A percentile compares a stretch with the other conserved stretches of the same genome.
These are phyloP conservation scores for Nitzschia sp. DNA, from an alignment of 108 stramenopile genomes.

Conservation along the genomic window DNA sequence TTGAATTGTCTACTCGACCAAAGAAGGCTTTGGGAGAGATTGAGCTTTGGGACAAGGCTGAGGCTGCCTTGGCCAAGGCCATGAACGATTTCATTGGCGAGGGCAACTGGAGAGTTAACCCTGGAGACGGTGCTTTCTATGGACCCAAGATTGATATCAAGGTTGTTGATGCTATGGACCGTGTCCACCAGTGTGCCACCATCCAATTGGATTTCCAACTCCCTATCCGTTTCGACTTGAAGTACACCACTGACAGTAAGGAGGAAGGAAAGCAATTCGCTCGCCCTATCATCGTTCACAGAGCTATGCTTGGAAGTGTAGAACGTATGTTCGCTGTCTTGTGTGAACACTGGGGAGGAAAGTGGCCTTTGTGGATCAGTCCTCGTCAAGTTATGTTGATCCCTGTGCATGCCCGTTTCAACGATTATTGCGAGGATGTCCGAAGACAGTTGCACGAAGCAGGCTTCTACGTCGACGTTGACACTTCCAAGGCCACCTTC, in stretches of 20 bases:
- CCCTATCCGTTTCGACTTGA: slow-evolving; percentile 96
- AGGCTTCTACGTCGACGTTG: slow-evolving; percentile 94
- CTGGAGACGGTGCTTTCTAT: slow-evolving; percentile 99
- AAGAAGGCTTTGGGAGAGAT: slow-evolving; percentile 97
- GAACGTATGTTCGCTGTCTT: slow-evolving; percentile 99
- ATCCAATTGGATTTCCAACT: slow-evolving; percentile 99
- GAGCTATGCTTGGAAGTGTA: slow-evolving; percentile 98
- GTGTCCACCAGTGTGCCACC: slow-evolving; percentile 99
- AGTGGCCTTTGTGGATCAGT: slow-evolving; percentile 99
- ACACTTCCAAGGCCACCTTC: slow-evolving; percentile 89
- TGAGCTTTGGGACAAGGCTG: slow-evolving; percentile 94
- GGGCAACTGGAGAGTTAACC: slow-evolving; percentile 95
- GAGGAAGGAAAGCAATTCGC: slow-evolving; percentile 85
- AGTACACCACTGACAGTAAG: slow-evolving; percentile 84
- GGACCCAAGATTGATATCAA: slow-evolving; percentile 99
- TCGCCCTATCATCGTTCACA: slow-evolving; percentile 97
- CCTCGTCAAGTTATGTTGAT: slow-evolving; percentile 97
- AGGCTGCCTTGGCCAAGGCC: slow-evolving; percentile 84
- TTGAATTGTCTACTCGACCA: slow-evolving; percentile 97
- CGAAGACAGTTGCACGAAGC: slow-evolving; percentile 81
- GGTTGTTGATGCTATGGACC: slow-evolving; percentile 99
- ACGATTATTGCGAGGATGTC: slow-evolving; percentile 80
- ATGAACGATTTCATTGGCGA: slow-evolving; percentile 93
- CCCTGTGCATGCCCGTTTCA: slow-evolving; percentile 89
- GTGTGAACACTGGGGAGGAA: slow-evolving; percentile 98